Evolutionary conservation across 768 basidiomycete genomes (phyloP), one percentile per base, ranked within the genome.

Genomic region (Leccinum rimulosum): DNA sequence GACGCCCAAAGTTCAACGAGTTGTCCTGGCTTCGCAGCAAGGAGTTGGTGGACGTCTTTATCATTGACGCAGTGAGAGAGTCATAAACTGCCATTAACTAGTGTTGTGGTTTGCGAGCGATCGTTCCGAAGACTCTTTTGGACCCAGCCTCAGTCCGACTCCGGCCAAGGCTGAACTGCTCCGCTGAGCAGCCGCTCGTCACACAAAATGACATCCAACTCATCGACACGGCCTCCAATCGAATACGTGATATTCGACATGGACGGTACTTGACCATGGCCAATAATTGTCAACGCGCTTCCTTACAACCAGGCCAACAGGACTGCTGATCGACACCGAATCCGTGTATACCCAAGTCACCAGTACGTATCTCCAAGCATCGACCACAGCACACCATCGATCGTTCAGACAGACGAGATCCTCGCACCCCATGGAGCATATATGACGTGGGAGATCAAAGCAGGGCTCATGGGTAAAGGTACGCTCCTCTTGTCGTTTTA

Each of bases 401-500:
- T 36, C 48, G 51, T 50, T 8, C 45, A 58, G 50, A 50, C 65
- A 89, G 91, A 93, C 75, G 79, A 84, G 28, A 86, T 93, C 53
- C 82, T 95, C 19, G 83, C 78, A 17, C 79, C 77, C 11, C 86
- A 88, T 66, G 91, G 89, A 28, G 86, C 84, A 61, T 74, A 82
- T 61, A 90, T 94, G 87, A 89, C 89, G 3, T 93, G 91, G 91
- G 87, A 90, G 57, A 91, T 93, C 58, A 93, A 93, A 68, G 86
- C 89, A n/a, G 89, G 87, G 0, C 82, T 89, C 58, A 94, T 93
- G 92, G 92, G 92, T 56, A 90, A 88, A 78, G 83, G 91, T 91
- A 51, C 56, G 79, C 52, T 40, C 38, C 6, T 36, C 25, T 49
- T 47, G 30, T 27, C 17, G 33, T 43, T 11, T 14, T 17, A 9